Percentiles rank a stretch among this genome's conserved stretches.
Conservation (phyloP, 129 eudicot species). For the Flaveria linearis region DNA sequence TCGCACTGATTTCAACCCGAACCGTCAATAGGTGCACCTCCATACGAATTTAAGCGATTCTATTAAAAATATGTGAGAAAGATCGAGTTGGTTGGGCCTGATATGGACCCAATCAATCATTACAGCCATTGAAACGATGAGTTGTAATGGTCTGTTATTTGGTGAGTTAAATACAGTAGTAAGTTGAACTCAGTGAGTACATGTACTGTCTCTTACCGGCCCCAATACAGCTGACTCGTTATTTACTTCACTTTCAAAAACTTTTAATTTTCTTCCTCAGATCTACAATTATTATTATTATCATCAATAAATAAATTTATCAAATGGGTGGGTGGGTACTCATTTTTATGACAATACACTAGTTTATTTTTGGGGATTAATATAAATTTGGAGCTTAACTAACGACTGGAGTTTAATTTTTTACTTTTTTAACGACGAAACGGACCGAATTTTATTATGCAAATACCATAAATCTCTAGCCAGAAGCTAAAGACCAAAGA, state of each 20-base stretch:
- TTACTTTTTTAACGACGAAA: too few relatives aligned
- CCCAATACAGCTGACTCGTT: slow-evolving; percentile 31
- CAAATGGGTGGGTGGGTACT: neutral
- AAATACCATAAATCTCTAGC: too few relatives aligned
- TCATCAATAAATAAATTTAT: neutral
- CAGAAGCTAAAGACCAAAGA: too few relatives aligned
- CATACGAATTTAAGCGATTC: too few relatives aligned
- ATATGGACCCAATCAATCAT: slow-evolving; percentile 31
- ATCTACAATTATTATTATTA: neutral
- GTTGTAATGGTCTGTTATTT: slow-evolving; percentile 33
- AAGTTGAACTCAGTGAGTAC: slow-evolving; percentile 35
- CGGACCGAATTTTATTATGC: too few relatives aligned
- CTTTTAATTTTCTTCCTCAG: neutral
- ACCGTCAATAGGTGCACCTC: too few relatives aligned
- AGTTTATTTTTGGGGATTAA: neutral
- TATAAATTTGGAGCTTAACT: too few relatives aligned
- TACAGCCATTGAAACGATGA: slow-evolving; percentile 32
- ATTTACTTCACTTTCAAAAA: slow-evolving; percentile 10
- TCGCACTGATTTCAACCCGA: too few relatives aligned
- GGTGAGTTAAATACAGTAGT: slow-evolving; percentile 35
- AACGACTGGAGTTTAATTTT: too few relatives aligned
- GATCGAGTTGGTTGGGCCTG: slow-evolving; percentile 2
- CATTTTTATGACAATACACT: neutral
- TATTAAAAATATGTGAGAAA: neutral
- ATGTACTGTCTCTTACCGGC: slow-evolving; percentile 37